These are phyloP conservation scores for Calonectria fujianensis DNA, from an alignment of 2,329 filamentous ascomycete genomes.

Conservation along the genomic window DNA sequence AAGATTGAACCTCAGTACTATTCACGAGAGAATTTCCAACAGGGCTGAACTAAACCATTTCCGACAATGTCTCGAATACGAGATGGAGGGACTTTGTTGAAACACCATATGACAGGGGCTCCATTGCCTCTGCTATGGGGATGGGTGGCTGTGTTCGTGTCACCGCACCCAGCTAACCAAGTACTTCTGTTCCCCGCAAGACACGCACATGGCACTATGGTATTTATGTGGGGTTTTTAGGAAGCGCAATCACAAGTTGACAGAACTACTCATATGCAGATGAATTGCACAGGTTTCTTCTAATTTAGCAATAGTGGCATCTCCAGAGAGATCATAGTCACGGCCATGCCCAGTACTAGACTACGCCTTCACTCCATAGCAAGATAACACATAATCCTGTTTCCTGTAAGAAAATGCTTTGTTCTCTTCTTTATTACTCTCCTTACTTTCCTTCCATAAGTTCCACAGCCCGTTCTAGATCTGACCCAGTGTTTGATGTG, in stretches of 20 bases:
- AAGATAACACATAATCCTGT: background rate
- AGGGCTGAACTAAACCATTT: too few relatives aligned
- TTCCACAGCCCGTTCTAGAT: background rate
- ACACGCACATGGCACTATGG: background rate
- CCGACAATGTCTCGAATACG: constrained; percentile 1
- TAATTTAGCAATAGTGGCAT: background rate
- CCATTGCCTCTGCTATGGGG: background rate
- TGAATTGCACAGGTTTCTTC: background rate
- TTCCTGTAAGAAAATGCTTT: background rate
- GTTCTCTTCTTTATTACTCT: background rate
- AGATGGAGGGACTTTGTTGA: constrained; percentile 20
- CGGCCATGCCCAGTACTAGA: background rate
- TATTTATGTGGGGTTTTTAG: too few relatives aligned
- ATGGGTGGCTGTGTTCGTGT: background rate
- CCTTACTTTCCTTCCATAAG: too few relatives aligned
- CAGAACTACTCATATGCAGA: accelerated
- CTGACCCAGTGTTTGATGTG: background rate
- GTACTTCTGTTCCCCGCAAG: background rate
- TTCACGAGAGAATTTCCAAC: background rate
- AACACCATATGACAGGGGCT: background rate
- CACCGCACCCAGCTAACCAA: background rate
- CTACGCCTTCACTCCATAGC: background rate
- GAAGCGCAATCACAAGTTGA: background rate
- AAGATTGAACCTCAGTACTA: background rate
- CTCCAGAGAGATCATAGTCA: too few relatives aligned